Conservation (phyloP, 768 basidiomycete species). For the Phallus indusiatus region DNA sequence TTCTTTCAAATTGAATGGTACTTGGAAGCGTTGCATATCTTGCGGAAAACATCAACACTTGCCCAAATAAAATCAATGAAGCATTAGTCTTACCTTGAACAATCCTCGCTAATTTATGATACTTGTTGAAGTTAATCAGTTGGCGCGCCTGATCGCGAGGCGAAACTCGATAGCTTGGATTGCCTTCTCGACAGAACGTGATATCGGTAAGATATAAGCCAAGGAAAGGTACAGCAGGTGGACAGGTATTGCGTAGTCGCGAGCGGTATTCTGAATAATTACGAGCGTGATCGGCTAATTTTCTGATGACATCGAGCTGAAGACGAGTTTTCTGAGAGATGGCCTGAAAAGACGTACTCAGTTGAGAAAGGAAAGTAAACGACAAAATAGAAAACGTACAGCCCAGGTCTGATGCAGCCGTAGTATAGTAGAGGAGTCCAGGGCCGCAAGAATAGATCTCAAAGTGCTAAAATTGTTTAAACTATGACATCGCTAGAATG, state of each 20-base stretch:
- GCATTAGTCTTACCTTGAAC: constrained; percentile 52
- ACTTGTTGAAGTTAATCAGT: constrained; percentile 94
- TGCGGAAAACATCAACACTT: constrained; percentile 9
- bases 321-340: constrained; percentile 77
- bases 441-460: constrained; percentile 84
- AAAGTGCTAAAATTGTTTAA: constrained; percentile 89
- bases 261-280: constrained; percentile 90
- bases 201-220: constrained; percentile 85
- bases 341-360: constrained; percentile 37
- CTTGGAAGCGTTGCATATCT: constrained; percentile 93
- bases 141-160: constrained; percentile 66
- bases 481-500: constrained; percentile 64
- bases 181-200: constrained; percentile 94
- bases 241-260: constrained; percentile 75
- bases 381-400: constrained; percentile 39
- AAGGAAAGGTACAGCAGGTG: constrained; percentile 92
- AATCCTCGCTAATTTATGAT: constrained; percentile 81
- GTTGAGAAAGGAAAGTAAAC: neutral
- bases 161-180: constrained; percentile 75
- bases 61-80: neutral
- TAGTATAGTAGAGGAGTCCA: constrained; percentile 93
- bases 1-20: constrained; percentile 75
- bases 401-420: constrained; percentile 90
- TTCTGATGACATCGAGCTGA: constrained; percentile 70
- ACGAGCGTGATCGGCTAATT: constrained; percentile 82